Evolutionary conservation across 495 filamentous ascomycete species (phyloP), one percentile per base, ranked within the genome.

Genomic region (Neurospora africana): DNA sequence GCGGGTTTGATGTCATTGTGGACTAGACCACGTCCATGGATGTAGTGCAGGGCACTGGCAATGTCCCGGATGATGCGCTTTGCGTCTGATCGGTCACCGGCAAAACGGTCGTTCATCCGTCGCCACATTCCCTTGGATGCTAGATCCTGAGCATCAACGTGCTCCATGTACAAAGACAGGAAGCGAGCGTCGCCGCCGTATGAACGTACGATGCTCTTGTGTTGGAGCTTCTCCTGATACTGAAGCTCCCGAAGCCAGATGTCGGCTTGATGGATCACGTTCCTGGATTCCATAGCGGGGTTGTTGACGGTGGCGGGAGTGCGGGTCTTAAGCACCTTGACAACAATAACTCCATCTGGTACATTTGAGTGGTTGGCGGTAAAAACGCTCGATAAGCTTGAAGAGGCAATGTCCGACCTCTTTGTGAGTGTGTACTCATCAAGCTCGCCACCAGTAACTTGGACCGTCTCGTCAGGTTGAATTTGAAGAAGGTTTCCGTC

Each of bases 1-100:
- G 82, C 83, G 21, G 84, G 84, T 71, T 86, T 85, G 78, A 86
- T 86, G 74, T 86, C 84, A 77, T 85, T 86, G 72, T 86, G 84
- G 68, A 84, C 80, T 37, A 83, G 77, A 19, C 79, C 78, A 41
- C 80, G 81, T 68, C 78, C 76, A 76, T 85, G 83, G 33, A 86
- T 77, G 77, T 85, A 86, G 69, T 83, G 77, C 70, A 86, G 71
- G 9, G 82, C 84, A 70, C 79, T 76, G 38, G 81, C 76, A 36
- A 82, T 84, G 71, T 86, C 84, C 35, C 79, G 81, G 10, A 86
- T 71, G 58, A 86, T 86, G 69, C 83, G 82, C 44, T 79, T 23
- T 21, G 79, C 83, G 68, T 86, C 83, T 7, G 73, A 70, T 5
- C 81, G 79, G 58, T 75, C 74, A 27, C 84, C 84, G 7, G 75